Conservation (phyloP, 148 eudicot species). For the Salicornia ramosissima region DNA sequence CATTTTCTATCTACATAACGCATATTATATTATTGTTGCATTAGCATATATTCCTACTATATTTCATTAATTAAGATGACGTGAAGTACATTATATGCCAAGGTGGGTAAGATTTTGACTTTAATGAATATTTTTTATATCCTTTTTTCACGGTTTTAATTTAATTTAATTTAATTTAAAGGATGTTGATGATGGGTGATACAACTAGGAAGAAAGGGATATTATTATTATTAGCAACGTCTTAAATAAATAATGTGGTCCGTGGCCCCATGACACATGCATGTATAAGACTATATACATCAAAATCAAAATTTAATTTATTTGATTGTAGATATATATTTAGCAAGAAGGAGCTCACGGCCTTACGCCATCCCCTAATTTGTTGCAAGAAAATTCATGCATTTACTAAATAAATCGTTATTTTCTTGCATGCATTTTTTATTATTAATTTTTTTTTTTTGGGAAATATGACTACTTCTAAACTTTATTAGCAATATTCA, state of each 20-base stretch:
- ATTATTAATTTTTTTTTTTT: too few relatives aligned
- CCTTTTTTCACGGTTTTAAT: slow-evolving; percentile 2
- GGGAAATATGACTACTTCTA: too few relatives aligned
- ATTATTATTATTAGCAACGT: not conserved
- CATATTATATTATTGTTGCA: not conserved
- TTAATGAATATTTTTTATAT: slow-evolving; percentile 7
- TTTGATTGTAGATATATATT: not conserved
- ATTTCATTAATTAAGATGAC: slow-evolving; percentile 4
- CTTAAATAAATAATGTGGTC: not conserved
- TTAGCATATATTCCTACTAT: not conserved
- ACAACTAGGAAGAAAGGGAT: slow-evolving; percentile 8
- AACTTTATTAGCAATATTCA: too few relatives aligned
- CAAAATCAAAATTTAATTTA: not conserved
- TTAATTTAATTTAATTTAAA: not conserved
- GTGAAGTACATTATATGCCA: slow-evolving; percentile 18
- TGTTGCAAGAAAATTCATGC: slow-evolving; percentile 1
- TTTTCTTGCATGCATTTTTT: too few relatives aligned
- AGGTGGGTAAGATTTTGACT: slow-evolving; percentile 17
- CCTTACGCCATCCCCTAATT: not conserved
- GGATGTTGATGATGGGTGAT: slow-evolving; percentile 8
- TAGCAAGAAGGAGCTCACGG: not conserved
- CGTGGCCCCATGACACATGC: not conserved
- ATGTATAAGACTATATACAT: not conserved
- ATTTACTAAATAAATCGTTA: not conserved
- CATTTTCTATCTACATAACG: slow-evolving; percentile 9